Conservation (phyloP, 169 alveolate genomes). For the Neospora caninum region DNA sequence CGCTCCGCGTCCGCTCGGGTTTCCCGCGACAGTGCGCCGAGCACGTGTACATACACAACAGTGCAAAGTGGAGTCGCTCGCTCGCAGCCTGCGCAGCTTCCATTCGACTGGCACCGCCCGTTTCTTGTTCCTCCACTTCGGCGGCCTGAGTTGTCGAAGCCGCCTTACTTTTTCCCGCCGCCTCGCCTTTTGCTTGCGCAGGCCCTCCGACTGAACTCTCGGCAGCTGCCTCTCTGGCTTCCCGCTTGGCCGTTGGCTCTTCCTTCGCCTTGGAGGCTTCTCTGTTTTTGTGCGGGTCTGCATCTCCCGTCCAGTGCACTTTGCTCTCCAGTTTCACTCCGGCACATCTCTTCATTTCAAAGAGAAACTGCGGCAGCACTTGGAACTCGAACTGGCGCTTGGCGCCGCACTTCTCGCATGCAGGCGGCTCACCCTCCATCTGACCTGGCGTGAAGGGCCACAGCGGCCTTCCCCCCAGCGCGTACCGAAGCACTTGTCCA, state of each 20-base stretch:
- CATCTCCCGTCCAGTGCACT: background rate
- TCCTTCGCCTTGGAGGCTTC: background rate
- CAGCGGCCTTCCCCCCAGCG: conserved; percentile 37
- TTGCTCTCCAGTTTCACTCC: background rate
- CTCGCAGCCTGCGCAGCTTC: conserved; percentile 40
- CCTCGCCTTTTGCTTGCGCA: background rate
- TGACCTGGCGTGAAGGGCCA: conserved; percentile 54
- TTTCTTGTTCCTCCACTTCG: background rate
- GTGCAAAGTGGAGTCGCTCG: conserved; percentile 56
- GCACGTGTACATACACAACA: conserved; percentile 47
- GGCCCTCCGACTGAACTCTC: background rate
- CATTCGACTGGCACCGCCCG: background rate
- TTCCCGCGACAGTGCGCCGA: conserved; percentile 35
- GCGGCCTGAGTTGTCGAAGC: background rate
- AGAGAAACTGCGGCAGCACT: conserved; percentile 37
- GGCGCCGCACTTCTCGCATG: conserved; percentile 36
- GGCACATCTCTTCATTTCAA: background rate
- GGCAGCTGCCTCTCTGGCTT: background rate
- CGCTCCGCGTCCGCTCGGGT: background rate
- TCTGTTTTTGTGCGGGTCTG: background rate
- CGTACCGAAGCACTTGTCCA: conserved; percentile 55
- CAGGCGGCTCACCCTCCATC: conserved; percentile 16
- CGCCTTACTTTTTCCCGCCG: background rate
- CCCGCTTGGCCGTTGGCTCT: background rate
- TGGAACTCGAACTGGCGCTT: conserved; percentile 54